Conservation (phyloP, 2,329 filamentous ascomycete genomes). For the Alternaria brassicicola region DNA sequence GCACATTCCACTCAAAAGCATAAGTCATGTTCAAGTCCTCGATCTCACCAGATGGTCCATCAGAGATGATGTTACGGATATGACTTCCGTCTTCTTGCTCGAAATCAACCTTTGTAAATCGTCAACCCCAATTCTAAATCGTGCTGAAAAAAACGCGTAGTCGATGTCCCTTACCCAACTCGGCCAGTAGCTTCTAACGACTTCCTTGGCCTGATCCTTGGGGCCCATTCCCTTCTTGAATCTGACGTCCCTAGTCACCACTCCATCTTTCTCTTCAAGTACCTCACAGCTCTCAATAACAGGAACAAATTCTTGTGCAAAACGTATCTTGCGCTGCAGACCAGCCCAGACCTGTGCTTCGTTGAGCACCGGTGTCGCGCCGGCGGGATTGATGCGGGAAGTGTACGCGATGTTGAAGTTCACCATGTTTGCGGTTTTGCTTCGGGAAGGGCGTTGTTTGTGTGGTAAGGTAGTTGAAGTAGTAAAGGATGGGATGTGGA, state of each 20-base stretch:
- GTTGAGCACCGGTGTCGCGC: slow-evolving; percentile 47
- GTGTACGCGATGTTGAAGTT: slow-evolving; percentile 52
- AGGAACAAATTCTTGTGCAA: slow-evolving; percentile 55
- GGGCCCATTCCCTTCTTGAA: slow-evolving; percentile 48
- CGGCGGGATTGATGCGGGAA: slow-evolving; percentile 52
- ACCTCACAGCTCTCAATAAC: slow-evolving; percentile 52
- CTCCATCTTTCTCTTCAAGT: slow-evolving; percentile 45
- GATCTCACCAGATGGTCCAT: slow-evolving; percentile 43
- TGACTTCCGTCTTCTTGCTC: slow-evolving; percentile 51
- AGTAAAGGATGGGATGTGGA: neutral
- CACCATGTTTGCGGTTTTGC: slow-evolving; percentile 42
- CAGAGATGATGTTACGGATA: slow-evolving; percentile 54
- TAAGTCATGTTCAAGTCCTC: slow-evolving; percentile 54
- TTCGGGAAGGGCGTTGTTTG: neutral
- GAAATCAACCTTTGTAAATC: slow-evolving; percentile 52
- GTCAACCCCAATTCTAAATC: neutral
- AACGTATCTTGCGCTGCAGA: slow-evolving; percentile 55
- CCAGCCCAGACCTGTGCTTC: slow-evolving; percentile 52
- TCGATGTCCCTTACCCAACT: slow-evolving; percentile 46
- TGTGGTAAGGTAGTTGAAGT: neutral
- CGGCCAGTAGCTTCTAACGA: slow-evolving; percentile 47
- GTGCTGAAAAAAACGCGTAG: neutral
- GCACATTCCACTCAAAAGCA: slow-evolving; percentile 52
- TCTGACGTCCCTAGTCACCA: slow-evolving; percentile 46
- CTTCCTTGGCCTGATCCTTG: slow-evolving; percentile 44